Evolutionary conservation across 495 filamentous ascomycete species (phyloP).

Genomic region (Margaritispora aquatica): DNA sequence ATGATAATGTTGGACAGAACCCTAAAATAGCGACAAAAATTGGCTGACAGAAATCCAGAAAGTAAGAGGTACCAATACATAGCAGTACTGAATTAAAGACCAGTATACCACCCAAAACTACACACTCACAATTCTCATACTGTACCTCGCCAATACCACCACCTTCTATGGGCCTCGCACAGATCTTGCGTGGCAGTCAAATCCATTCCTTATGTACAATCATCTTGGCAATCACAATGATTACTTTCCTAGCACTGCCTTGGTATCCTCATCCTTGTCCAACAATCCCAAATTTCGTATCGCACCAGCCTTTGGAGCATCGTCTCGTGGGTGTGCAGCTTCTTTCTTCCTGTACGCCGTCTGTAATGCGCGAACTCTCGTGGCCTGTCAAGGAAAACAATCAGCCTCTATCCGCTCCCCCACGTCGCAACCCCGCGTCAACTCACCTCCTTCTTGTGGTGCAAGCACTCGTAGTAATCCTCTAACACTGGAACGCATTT

Average conservation of each 20-base stretch:
- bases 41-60: no score
- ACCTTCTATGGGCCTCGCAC: background rate
- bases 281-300: conserved; percentile 81
- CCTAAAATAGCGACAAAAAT: no score
- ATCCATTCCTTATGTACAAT: conserved; percentile 23
- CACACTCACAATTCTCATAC: no score
- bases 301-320: conserved; percentile 62
- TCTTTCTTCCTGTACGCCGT: conserved; percentile 80
- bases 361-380: conserved; percentile 73
- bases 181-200: background rate
- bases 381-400: conserved; percentile 47
- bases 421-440: background rate
- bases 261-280: conserved; percentile 74
- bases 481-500: conserved; percentile 87
- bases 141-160: background rate
- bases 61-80: no score
- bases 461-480: conserved; percentile 97
- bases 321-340: conserved; percentile 67
- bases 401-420: conserved; percentile 8
- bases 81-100: no score
- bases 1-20: no score
- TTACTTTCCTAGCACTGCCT: conserved; percentile 45
- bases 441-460: conserved; percentile 94
- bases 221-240: background rate
- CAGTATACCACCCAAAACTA: no score